Base-by-base conservation (phyloP, 371 early-diverging fungal species). In the Mortierella sp. region DNA sequence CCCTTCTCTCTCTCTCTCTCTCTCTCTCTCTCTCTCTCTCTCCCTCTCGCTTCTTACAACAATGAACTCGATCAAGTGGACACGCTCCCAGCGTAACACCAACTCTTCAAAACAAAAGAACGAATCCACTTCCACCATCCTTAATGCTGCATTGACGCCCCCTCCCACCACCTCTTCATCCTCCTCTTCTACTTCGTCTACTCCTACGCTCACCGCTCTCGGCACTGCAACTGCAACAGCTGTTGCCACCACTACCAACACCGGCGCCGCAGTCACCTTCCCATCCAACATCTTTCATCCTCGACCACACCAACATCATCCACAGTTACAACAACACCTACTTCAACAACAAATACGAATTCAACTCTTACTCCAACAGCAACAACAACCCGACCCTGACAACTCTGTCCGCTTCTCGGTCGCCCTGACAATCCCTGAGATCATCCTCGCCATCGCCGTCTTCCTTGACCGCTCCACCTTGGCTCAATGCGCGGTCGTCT, bases 351-450 rank as follows among this genome's bases (percentile, higher is more conserved):
- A n/a, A 26, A n/a, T 57, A n/a, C n/a, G 42, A 38, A 38, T 31
- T n/a, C n/a, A n/a, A n/a, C 60, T 16, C 31, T 4, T 16, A 13
- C 31, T n/a, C n/a, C n/a, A 60, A 48, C 42, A 78, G 11, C 52
- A 77, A 54, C 77, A 77, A 26, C 31, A 54, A 3, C 54, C 24
- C 42, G 42, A 50, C 38, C 45, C 28, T 65, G 28, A 52, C 13
- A 50, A 31, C 14, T 2, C 68, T 72, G 34, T 45, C 26, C 57
- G 47, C 1, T 21, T 72, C 44, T 48, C 70, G 16, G 50, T 50
- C 8, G 82, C 82, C 28, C 78, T 80, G 7, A 60, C 70, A 42
- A 79, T 82, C 55, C 86, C 86, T 0, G 86, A 86, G 68, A 78
- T 86, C 45, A 45, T 86, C 26, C 77, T 86, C 58, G 26, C 50